Conservation (phyloP, 2,329 filamentous ascomycete genomes). For the Fusarium transvaalense region DNA sequence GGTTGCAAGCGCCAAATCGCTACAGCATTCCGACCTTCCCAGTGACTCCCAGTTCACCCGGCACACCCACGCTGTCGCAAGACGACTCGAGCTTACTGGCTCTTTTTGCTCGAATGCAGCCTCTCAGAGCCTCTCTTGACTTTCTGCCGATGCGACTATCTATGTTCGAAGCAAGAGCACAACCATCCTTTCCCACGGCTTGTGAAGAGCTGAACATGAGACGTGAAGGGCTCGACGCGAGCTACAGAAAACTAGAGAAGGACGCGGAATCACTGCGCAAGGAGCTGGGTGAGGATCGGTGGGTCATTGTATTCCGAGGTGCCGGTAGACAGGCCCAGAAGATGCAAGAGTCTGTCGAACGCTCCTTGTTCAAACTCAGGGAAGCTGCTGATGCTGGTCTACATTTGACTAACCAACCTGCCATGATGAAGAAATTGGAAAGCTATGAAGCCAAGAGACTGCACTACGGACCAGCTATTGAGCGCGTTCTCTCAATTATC, state of each 20-base stretch:
- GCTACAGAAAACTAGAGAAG: conserved; percentile 87
- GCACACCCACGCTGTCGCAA: conserved; percentile 68
- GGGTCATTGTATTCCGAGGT: conserved; percentile 95
- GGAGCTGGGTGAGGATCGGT: conserved; percentile 94
- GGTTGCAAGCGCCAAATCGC: conserved; percentile 70
- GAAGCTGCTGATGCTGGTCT: conserved; percentile 82
- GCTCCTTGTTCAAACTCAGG: conserved; percentile 84
- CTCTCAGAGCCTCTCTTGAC: conserved; percentile 89
- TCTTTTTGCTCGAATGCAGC: conserved; percentile 95
- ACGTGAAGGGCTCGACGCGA: conserved; percentile 79
- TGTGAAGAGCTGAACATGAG: conserved; percentile 89
- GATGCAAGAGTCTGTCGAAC: conserved; percentile 95
- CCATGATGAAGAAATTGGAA: conserved; percentile 85
- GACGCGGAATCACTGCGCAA: conserved; percentile 91
- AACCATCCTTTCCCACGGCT: conserved; percentile 85
- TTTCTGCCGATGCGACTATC: conserved; percentile 95
- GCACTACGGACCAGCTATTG: conserved; percentile 94
- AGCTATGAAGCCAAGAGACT: conserved; percentile 95
- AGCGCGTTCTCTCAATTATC: conserved; percentile 90
- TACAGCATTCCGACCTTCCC: conserved; percentile 77
- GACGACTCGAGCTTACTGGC: conserved; percentile 91
- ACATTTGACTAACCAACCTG: conserved; percentile 77
- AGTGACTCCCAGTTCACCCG: conserved; percentile 70
- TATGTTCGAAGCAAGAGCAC: conserved; percentile 84
- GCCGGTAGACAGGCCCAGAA: conserved; percentile 92